These are phyloP conservation scores for Aegilops tauschii DNA, from an alignment of 176 grass and related monocot species.

Conservation along the genomic window DNA sequence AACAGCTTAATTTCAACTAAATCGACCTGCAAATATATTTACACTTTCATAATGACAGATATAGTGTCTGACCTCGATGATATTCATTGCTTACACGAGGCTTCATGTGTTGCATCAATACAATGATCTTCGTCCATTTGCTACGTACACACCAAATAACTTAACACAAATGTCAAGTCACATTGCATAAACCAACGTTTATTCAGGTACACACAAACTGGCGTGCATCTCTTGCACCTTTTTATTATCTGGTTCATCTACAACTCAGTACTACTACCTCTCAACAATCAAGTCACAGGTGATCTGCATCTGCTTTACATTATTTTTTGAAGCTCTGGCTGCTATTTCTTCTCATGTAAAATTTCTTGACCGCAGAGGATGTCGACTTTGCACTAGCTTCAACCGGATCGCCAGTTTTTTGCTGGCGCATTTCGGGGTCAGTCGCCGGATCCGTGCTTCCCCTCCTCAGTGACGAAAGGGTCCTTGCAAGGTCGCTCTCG, in stretches of 20 bases:
- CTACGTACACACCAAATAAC: neutral
- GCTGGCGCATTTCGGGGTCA: neutral
- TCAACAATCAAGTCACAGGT: neutral
- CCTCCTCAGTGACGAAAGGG: neutral
- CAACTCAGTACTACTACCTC: neutral
- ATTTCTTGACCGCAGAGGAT: slow-evolving; percentile 19
- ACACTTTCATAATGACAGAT: too few relatives aligned
- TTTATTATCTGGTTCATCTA: neutral
- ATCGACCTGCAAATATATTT: too few relatives aligned
- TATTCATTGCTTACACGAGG: too few relatives aligned
- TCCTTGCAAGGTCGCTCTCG: neutral
- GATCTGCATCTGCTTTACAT: neutral
- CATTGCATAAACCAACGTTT: neutral
- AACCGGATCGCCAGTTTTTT: slow-evolving; percentile 16
- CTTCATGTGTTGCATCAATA: neutral
- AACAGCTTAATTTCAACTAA: too few relatives aligned
- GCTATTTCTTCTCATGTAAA: slow-evolving; percentile 47
- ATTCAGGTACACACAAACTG: neutral
- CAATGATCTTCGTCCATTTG: neutral
- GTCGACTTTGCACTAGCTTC: neutral
- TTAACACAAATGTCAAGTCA: neutral
- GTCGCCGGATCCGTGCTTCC: neutral
- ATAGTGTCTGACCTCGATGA: too few relatives aligned
- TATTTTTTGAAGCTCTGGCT: neutral
- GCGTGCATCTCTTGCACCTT: neutral